These are phyloP conservation scores for Phytophthora pinifolia DNA, from an alignment of 352 stramenopile genomes.

Conservation along the genomic window DNA sequence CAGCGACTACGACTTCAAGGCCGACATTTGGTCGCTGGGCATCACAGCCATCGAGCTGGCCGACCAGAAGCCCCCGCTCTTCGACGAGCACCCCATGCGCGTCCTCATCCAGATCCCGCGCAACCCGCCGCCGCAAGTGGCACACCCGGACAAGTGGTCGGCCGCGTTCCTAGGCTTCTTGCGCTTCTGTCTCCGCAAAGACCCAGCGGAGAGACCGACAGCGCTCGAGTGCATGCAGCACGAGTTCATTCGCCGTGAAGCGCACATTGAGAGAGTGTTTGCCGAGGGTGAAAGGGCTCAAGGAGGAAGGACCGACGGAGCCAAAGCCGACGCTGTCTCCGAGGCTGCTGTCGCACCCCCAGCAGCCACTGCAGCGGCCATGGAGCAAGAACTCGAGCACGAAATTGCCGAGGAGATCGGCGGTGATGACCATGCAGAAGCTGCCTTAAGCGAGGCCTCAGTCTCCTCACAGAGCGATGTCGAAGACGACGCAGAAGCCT, in stretches of 20 bases:
- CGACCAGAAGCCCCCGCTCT: constrained; percentile 88
- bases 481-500: constrained; percentile 25
- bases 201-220: constrained; percentile 68
- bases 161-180: constrained; percentile 85
- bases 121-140: constrained; percentile 78
- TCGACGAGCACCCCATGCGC: constrained; percentile 91
- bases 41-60: constrained; percentile 93
- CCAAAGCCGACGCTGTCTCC: neutral
- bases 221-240: constrained; percentile 91
- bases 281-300: constrained; percentile 14
- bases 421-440: constrained; percentile 5
- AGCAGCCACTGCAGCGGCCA: constrained; percentile 1
- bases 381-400: constrained; percentile 31
- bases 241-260: constrained; percentile 74
- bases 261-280: constrained; percentile 43
- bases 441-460: constrained; percentile 18
- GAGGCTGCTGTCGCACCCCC: constrained; percentile 1
- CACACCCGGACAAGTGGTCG: constrained; percentile 76
- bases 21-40: constrained; percentile 90
- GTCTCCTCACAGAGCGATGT: constrained; percentile 14
- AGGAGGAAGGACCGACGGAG: neutral
- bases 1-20: constrained; percentile 90
- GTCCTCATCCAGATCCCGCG: constrained; percentile 78
- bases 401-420: constrained; percentile 45
- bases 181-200: constrained; percentile 75